A percentile compares a stretch with the other conserved stretches of the same genome.
Evolutionary conservation across 768 basidiomycete genomes (phyloP).

Genomic region (Scleroderma citrinum): DNA sequence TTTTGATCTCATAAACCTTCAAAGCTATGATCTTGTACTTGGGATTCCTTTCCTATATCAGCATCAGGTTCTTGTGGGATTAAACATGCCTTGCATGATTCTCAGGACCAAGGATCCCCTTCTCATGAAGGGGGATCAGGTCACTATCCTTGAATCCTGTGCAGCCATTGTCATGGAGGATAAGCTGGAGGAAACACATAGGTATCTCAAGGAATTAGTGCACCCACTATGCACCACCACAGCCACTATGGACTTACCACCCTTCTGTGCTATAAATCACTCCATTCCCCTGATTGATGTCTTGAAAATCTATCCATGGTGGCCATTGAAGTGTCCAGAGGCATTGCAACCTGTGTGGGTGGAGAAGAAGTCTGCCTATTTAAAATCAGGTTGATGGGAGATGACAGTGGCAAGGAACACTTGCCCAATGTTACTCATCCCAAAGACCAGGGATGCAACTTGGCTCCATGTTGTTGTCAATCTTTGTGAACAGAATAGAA

Average conservation of each 20-base stretch:
- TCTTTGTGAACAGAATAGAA: constrained; percentile 8
- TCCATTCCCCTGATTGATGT: neutral
- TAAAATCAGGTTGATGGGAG: neutral
- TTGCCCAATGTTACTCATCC: constrained; percentile 2
- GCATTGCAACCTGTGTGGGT: neutral
- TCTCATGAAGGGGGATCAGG: too few species aligned
- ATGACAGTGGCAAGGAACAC: neutral
- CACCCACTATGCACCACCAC: too few species aligned
- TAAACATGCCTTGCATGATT: constrained; percentile 16
- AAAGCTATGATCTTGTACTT: constrained; percentile 33
- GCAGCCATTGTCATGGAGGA: too few species aligned
- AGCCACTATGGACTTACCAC: neutral
- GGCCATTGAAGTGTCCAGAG: neutral
- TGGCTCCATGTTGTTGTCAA: constrained; percentile 1
- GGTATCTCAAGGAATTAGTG: too few species aligned
- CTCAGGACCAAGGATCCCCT: constrained; percentile 2
- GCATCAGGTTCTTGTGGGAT: constrained; percentile 21
- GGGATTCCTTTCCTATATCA: constrained; percentile 35
- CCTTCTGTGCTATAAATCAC: constrained; percentile 6
- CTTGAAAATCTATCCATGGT: neutral
- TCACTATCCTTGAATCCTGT: too few species aligned
- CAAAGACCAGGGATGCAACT: neutral
- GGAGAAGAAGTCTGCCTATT: neutral
- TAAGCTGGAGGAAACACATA: too few species aligned
- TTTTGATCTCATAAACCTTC: constrained; percentile 35